Evolutionary conservation across 768 basidiomycete genomes (phyloP).

Genomic region (Mrakia frigida): DNA sequence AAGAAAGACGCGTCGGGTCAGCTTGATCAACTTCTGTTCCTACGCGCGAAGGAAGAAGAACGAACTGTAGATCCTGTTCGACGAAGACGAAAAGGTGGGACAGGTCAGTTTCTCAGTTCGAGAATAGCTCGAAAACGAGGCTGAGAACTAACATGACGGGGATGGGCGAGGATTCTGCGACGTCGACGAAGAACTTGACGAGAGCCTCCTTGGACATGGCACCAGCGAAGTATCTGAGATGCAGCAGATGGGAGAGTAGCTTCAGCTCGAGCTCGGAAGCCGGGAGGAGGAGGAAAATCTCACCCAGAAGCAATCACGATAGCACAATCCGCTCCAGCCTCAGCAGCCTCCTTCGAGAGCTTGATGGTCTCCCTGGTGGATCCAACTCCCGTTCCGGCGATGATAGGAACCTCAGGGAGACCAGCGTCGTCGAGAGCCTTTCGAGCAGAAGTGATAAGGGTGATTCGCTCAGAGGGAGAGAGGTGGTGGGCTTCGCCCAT

Average conservation of each 20-base stretch:
- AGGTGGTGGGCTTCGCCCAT: constrained; percentile 82
- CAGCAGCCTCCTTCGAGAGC: constrained; percentile 68
- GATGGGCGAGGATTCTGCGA: constrained; percentile 71
- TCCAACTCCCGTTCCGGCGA: constrained; percentile 68
- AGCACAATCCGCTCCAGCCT: constrained; percentile 58
- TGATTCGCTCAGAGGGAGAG: constrained; percentile 60
- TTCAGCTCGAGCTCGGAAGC: no score
- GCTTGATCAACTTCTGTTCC: neutral
- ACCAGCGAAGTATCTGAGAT: constrained; percentile 75
- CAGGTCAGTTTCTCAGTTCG: no score
- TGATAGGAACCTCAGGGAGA: constrained; percentile 58
- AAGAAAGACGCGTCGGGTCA: neutral
- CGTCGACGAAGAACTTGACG: constrained; percentile 71
- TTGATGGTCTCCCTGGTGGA: constrained; percentile 78
- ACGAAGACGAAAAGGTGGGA: neutral
- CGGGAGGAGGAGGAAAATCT: neutral
- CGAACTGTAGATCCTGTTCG: constrained; percentile 69
- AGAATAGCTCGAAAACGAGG: neutral
- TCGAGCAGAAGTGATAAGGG: constrained; percentile 62
- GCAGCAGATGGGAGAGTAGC: neutral
- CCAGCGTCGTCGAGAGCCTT: constrained; percentile 65
- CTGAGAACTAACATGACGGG: constrained; percentile 56
- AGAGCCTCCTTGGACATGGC: constrained; percentile 63
- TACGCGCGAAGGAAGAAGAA: constrained; percentile 50
- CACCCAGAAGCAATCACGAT: constrained; percentile 20